A percentile compares a stretch with the other conserved stretches of the same genome.
These are phyloP conservation scores for Aspergillus clavatus DNA, from an alignment of 2,329 filamentous ascomycete genomes.

Conservation along the genomic window DNA sequence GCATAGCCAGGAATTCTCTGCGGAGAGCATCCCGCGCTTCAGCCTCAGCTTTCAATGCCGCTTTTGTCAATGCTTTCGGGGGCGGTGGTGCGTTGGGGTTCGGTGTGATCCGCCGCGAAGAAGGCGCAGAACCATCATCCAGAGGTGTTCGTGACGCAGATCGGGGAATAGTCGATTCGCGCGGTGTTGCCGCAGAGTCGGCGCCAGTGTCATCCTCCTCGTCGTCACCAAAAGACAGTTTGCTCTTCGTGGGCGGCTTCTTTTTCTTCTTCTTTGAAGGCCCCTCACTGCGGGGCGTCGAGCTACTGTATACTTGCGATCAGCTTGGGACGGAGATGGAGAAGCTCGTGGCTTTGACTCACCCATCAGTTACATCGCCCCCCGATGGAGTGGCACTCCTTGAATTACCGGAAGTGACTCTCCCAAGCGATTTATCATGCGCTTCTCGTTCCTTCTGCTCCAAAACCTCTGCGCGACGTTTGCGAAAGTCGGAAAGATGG, in stretches of 20 bases:
- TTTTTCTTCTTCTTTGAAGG: slow-evolving; percentile 55
- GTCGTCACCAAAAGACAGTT: slow-evolving; percentile 62
- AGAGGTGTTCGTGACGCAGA: slow-evolving; percentile 34
- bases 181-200: slow-evolving; percentile 33
- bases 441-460: slow-evolving; percentile 83
- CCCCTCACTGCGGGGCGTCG: slow-evolving; percentile 44
- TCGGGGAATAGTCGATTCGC: slow-evolving; percentile 37
- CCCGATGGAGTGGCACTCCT: slow-evolving; percentile 48
- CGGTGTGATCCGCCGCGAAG: slow-evolving; percentile 36
- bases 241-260: slow-evolving; percentile 54
- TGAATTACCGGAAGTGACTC: slow-evolving; percentile 41
- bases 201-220: slow-evolving; percentile 53
- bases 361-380: slow-evolving; percentile 54
- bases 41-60: slow-evolving; percentile 70
- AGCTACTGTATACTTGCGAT: slow-evolving; percentile 55
- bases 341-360: slow-evolving; percentile 33
- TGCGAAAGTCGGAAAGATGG: slow-evolving; percentile 87
- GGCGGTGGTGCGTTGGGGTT: slow-evolving; percentile 46
- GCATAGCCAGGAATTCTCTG: slow-evolving; percentile 74
- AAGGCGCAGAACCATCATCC: slow-evolving; percentile 27
- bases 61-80: slow-evolving; percentile 74
- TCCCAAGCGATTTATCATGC: slow-evolving; percentile 55
- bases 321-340: slow-evolving; percentile 35
- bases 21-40: slow-evolving; percentile 68
- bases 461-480: slow-evolving; percentile 88